phyloP scores from a whole-genome alignment of 306 rosid genomes.

The Quercus dentata region DNA sequence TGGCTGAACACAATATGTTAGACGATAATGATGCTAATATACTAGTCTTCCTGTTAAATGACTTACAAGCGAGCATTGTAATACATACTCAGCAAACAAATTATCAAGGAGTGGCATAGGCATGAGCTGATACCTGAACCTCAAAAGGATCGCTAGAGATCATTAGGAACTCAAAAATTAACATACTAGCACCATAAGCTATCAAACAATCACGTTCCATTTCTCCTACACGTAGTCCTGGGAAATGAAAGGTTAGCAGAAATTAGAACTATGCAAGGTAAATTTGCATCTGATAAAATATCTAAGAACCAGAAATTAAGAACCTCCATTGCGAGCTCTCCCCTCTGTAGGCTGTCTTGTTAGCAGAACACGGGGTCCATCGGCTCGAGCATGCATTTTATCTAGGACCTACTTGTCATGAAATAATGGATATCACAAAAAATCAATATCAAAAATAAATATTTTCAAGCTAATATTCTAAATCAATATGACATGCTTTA shows the following conservation, averaged over 20 bases:
- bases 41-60: no score
- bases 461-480: not conserved
- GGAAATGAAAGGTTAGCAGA: constrained; percentile 14
- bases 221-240: constrained; percentile 95
- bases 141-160: constrained; percentile 90
- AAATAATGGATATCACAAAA: constrained; percentile 6
- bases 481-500: not conserved
- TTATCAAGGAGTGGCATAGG: not conserved
- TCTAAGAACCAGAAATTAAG: constrained; percentile 7
- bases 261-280: not conserved
- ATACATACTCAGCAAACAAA: not conserved
- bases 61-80: not conserved
- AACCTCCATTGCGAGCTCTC: constrained; percentile 94
- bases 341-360: constrained; percentile 97
- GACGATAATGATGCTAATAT: no score
- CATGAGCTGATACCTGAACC: constrained; percentile 59
- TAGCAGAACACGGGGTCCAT: constrained; percentile 66
- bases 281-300: not conserved
- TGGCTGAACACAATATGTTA: no score
- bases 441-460: not conserved
- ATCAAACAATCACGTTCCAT: constrained; percentile 96
- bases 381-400: constrained; percentile 97
- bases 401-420: constrained; percentile 67
- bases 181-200: constrained; percentile 97
- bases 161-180: constrained; percentile 84